Base-by-base conservation (phyloP, 495 filamentous ascomycete genomes). In the Staphylotrichum tortipilum region DNA sequence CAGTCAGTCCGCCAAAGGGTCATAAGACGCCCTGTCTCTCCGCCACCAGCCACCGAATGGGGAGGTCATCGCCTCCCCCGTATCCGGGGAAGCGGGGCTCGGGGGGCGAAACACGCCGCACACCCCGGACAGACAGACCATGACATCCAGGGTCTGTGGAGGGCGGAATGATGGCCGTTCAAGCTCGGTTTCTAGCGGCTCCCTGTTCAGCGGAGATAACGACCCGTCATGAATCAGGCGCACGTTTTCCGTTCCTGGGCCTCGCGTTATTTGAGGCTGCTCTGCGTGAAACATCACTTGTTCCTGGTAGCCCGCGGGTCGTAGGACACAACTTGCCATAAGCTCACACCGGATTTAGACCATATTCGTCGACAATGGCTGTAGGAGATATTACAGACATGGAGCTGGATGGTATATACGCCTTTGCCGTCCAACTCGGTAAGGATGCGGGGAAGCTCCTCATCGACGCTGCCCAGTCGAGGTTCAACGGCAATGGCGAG, bases 391-490 rank as follows among this genome's bases (percentile, higher is more conserved):
- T 43, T 26, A 59, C 42, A 24, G 37, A 36, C 7, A 22, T 50
- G 19, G 63, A 73, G 35, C 68, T 85, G 3, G 74, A 80, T 52
- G 75, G 77, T 26, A 78, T 84, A 45, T 84, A 84, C 55, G 66
- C 66, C 17, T 87, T 87, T 55, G 82, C 82, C 3, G 60, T 84
- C 18, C 68, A 81, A 47, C 68, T 86, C 0, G 81, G 78, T 24
- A 80, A 81, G 48, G 74, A 78, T 60, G 82, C 82, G 0, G 83
- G 83, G 0, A 62, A 74, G 47, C 63, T 83, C 22, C 66, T 86
- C 8, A 61, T 83, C 43, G 74, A 79, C 11, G 71, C 65, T 12
- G 70, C 72, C 49, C 73, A 61, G 61, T 68, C 47, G 58, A 75
- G 67, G 56, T 73, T 58, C 60, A 74, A 56, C 35, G 60, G 50